A percentile compares a stretch with the other conserved stretches of the same genome.
These are phyloP conservation scores for Odontarrhena argentea DNA, from an alignment of 345 rosid genomes.

Conservation along the genomic window DNA sequence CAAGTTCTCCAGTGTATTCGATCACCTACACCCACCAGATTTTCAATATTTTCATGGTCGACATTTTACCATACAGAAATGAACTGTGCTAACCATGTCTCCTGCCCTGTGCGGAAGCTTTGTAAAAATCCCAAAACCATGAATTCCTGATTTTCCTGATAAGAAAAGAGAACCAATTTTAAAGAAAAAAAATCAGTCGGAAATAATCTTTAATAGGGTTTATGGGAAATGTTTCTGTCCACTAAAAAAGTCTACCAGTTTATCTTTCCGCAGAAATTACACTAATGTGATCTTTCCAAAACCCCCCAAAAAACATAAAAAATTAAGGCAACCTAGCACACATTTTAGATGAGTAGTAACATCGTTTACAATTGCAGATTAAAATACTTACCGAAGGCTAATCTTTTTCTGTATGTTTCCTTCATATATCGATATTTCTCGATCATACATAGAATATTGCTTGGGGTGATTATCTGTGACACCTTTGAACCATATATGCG, in stretches of 20 bases:
- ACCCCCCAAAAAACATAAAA: conserved; percentile 6
- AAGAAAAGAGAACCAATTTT: neutral
- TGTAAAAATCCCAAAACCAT: conserved; percentile 96
- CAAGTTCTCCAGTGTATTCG: conserved; percentile 97
- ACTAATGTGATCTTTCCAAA: conserved; percentile 5
- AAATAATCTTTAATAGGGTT: conserved; percentile 5
- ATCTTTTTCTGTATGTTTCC: conserved; percentile 85
- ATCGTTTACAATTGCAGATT: conserved; percentile 9
- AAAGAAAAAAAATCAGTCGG: conserved; percentile 1
- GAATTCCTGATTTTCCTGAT: conserved; percentile 96
- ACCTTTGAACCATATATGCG: conserved; percentile 58
- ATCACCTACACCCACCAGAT: conserved; percentile 60
- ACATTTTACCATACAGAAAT: conserved; percentile 3
- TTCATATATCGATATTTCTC: conserved; percentile 87
- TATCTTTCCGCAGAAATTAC: neutral
- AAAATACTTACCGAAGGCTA: conserved; percentile 80
- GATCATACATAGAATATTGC: conserved; percentile 71
- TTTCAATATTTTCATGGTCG: conserved; percentile 21
- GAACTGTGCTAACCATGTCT: conserved; percentile 70
- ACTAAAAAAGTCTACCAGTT: neutral
- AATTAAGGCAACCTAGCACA: conserved; percentile 17
- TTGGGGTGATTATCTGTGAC: conserved; percentile 57
- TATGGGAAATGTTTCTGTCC: conserved; percentile 8
- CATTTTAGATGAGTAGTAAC: neutral
- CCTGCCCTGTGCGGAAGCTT: conserved; percentile 97